Conservation (phyloP, 1,139 yeast species). For the Debaryomycetaceae sp. region DNA sequence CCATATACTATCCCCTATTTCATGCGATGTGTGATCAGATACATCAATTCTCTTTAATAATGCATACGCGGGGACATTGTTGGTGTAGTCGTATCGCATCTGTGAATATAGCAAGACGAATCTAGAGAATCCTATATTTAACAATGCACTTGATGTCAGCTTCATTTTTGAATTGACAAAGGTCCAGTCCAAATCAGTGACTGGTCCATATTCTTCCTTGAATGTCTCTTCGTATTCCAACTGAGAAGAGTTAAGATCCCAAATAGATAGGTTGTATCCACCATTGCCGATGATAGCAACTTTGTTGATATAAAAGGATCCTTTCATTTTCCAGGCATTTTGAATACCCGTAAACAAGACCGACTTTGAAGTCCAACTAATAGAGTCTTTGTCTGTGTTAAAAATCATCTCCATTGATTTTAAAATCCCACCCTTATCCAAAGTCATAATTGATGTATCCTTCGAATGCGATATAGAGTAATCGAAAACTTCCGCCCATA, state of each 20-base stretch:
- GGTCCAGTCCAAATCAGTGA: slow-evolving; percentile 80
- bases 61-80: slow-evolving; percentile 71
- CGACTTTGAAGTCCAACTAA: slow-evolving; percentile 52
- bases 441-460: slow-evolving; percentile 44
- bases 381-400: slow-evolving; percentile 1
- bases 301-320: slow-evolving; percentile 66
- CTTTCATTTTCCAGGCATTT: slow-evolving; percentile 56
- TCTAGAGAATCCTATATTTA: slow-evolving; percentile 72
- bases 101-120: slow-evolving; percentile 72
- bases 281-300: slow-evolving; percentile 64
- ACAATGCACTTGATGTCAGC: slow-evolving; percentile 58
- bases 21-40: slow-evolving; percentile 67
- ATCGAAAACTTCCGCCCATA: slow-evolving; percentile 59
- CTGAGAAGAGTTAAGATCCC: slow-evolving; percentile 71
- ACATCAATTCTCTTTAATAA: slow-evolving; percentile 74
- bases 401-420: slow-evolving; percentile 30
- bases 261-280: slow-evolving; percentile 55
- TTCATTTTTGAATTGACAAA: slow-evolving; percentile 41
- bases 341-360: slow-evolving; percentile 53
- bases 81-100: slow-evolving; percentile 83
- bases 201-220: slow-evolving; percentile 34
- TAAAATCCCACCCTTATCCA: slow-evolving; percentile 55
- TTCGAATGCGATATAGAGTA: slow-evolving; percentile 35
- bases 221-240: slow-evolving; percentile 58
- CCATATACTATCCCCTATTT: slow-evolving; percentile 89